Percentiles rank a stretch among this genome's conserved stretches.
These are phyloP conservation scores for Apiotrichum veenhuisii DNA, from an alignment of 1,284 basidiomycete genomes.

Conservation along the genomic window DNA sequence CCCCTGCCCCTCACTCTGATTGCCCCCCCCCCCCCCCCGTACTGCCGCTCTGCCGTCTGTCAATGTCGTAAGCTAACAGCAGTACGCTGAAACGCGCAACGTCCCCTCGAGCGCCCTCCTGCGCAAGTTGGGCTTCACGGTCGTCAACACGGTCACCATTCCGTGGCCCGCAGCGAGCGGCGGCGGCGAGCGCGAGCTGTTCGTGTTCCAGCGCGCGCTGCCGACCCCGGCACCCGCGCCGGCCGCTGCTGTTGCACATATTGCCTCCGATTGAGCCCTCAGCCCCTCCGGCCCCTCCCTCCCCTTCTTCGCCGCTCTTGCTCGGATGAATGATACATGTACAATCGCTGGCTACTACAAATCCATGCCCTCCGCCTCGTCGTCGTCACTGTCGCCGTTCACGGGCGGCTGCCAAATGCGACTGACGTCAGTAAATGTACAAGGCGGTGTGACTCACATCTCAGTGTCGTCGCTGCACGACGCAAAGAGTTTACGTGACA, in stretches of 20 bases:
- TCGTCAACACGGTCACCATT: not conserved
- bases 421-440: not conserved
- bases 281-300: not conserved
- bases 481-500: slow-evolving; percentile 81
- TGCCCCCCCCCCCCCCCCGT: no score
- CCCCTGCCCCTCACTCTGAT: no score
- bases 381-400: not conserved
- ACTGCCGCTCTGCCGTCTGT: no score
- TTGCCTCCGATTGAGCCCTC: no score
- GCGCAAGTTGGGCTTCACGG: not conserved
- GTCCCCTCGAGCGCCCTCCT: not conserved
- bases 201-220: not conserved
- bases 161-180: slow-evolving; percentile 1
- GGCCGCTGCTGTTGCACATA: no score
- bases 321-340: slow-evolving; percentile 2
- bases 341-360: slow-evolving; percentile 7
- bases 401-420: slow-evolving; percentile 21
- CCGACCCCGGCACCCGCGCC: not conserved
- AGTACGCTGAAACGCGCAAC: not conserved
- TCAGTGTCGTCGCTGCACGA: slow-evolving; percentile 84
- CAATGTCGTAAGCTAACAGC: not conserved
- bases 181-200: not conserved
- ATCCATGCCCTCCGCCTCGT: slow-evolving; percentile 12
- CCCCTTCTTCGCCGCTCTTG: not conserved
- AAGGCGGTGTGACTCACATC: slow-evolving; percentile 50